These are phyloP conservation scores for Thermomyces lanuginosus DNA, from an alignment of 2,329 filamentous ascomycete genomes.

Conservation along the genomic window DNA sequence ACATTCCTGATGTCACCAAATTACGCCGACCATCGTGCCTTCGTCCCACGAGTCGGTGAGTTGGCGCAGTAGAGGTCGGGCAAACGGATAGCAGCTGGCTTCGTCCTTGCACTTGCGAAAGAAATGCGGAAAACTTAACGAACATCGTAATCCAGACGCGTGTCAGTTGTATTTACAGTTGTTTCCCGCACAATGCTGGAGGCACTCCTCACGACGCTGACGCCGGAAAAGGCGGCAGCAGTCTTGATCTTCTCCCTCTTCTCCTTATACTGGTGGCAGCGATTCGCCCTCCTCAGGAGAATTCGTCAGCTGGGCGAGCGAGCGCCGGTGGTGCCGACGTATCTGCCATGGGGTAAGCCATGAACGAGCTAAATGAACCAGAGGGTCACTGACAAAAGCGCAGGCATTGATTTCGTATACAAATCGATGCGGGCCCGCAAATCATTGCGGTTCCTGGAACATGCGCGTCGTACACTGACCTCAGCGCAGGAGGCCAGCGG, in stretches of 20 bases:
- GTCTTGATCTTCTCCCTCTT: slow-evolving; percentile 26
- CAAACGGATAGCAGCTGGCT: too few species aligned
- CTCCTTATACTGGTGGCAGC: slow-evolving; percentile 20
- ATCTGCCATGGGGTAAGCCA: slow-evolving; percentile 21
- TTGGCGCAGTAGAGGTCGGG: too few species aligned
- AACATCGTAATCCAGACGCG: too few species aligned
- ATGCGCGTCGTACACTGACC: slow-evolving; percentile 43
- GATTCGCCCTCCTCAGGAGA: slow-evolving; percentile 14
- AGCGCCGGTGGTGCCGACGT: slow-evolving; percentile 18
- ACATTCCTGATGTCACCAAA: too few species aligned
- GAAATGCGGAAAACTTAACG: too few species aligned
- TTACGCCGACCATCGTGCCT: too few species aligned
- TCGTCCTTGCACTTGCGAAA: too few species aligned
- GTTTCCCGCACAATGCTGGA: slow-evolving; percentile 44
- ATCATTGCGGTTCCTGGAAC: slow-evolving; percentile 41
- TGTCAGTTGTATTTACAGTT: too few species aligned
- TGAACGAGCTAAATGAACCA: background rate
- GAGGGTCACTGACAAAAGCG: slow-evolving; percentile 4
- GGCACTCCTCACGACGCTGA: slow-evolving; percentile 29
- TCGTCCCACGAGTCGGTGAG: too few species aligned
- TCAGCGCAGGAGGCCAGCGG: slow-evolving; percentile 13
- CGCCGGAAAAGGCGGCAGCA: slow-evolving; percentile 25
- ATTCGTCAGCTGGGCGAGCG: slow-evolving; percentile 19
- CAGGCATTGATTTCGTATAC: slow-evolving; percentile 50
- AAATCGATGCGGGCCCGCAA: slow-evolving; percentile 38